Evolutionary conservation across 2,329 filamentous ascomycete species (phyloP), one percentile per base, ranked within the genome.

Genomic region (Phoma sp.): DNA sequence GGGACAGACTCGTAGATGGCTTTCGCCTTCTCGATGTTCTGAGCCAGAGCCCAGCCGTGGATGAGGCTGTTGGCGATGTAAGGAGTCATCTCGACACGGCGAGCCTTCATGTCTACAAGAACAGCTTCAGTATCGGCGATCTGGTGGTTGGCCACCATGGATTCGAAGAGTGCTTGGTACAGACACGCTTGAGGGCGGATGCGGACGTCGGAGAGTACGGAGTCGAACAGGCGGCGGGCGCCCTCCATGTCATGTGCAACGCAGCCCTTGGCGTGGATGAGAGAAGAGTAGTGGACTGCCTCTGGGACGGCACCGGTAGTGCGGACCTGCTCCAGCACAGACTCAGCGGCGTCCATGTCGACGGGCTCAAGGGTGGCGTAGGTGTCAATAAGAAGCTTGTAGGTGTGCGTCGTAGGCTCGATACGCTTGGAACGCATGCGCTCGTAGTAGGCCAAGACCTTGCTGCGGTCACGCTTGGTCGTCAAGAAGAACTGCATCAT

Each of bases 401-500:
- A 97, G 1, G 95, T 99, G 78, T 99, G 95, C 58, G 91, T 89
- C 0, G 95, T 98, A 2, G 95, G 93, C 56, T 89, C 82, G 71
- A 99, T 99, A 52, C 88, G 86, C 79, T 89, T 90, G 22, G 86
- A 83, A 73, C 89, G 86, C 95, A 99, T 98, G 59, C 93, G 90
- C 76, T 96, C 89, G 72, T 96, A 98, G 82, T 98, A 99, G 29
- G 88, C 83, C 23, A 99, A 83, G 4, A 97, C 93, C 85, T 98
- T 98, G 75, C 83, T 80, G 78, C 95, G 93, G 75, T 99, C 93
- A 47, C 92, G 91, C 85, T 98, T 98, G 50, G 93, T 98, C 52
- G 91, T 96, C 64, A 98, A 82, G 85, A 98, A 99, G 80, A 96
- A 98, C 74, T 99, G 95, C 86, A 99, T 99, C 87, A 99, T 90